A percentile compares a stretch with the other conserved stretches of the same genome.
Evolutionary conservation across 768 basidiomycete genomes (phyloP).

Genomic region (Naganishia randhawae): DNA sequence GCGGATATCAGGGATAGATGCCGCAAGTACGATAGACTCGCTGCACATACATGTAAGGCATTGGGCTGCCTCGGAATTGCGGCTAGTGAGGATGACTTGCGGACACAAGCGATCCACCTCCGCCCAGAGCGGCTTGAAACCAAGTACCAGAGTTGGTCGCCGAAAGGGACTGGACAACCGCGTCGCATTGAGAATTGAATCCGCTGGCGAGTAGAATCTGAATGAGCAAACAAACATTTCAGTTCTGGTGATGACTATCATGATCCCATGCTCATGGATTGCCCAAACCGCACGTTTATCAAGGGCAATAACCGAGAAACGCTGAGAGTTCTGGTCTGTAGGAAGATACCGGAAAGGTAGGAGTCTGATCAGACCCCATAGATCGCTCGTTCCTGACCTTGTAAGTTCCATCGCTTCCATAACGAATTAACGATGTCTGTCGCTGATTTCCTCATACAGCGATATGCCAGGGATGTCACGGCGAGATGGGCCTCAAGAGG

Average conservation of each 20-base stretch:
- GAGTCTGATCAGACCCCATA: neutral
- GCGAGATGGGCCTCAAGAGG: constrained; percentile 8
- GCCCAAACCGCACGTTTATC: neutral
- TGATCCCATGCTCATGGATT: neutral
- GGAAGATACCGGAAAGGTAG: neutral
- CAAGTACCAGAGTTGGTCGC: too few species aligned
- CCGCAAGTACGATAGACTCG: too few species aligned
- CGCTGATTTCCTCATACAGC: neutral
- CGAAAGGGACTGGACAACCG: too few species aligned
- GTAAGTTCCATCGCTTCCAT: neutral
- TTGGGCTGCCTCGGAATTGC: too few species aligned
- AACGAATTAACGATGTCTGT: too few species aligned
- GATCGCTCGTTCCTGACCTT: neutral
- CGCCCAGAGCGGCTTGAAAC: too few species aligned
- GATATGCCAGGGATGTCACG: neutral
- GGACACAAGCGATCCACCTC: too few species aligned
- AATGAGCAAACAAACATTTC: neutral
- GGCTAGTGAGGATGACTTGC: too few species aligned
- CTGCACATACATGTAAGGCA: too few species aligned
- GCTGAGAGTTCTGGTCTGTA: neutral
- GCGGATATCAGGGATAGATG: neutral
- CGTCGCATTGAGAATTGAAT: too few species aligned
- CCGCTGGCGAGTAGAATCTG: neutral
- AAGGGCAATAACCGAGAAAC: neutral
- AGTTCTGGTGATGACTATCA: neutral